Evolutionary conservation across 768 basidiomycete species (phyloP).

Genomic region (Leccinum truebloodii): DNA sequence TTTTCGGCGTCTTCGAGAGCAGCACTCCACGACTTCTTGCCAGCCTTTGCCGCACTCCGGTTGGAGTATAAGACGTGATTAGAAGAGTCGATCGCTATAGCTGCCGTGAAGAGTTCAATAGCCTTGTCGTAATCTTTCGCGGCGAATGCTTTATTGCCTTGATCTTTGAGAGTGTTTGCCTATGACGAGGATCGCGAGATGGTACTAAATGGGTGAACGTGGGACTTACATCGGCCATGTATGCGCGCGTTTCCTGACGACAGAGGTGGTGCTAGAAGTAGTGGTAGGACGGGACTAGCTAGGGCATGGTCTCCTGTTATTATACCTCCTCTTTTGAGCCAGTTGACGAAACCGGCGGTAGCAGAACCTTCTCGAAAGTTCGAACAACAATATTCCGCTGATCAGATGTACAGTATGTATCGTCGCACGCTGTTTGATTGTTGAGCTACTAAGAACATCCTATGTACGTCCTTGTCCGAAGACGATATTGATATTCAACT

Average conservation of each 20-base stretch:
- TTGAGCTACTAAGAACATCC: background rate
- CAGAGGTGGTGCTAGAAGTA: background rate
- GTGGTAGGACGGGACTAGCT: background rate
- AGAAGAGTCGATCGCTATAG: slow-evolving; percentile 75
- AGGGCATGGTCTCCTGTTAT: slow-evolving; percentile 3
- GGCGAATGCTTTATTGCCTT: slow-evolving; percentile 85
- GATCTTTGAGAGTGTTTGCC: slow-evolving; percentile 73
- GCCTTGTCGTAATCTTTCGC: slow-evolving; percentile 92
- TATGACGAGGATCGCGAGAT: slow-evolving; percentile 29
- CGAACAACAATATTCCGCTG: slow-evolving; percentile 1
- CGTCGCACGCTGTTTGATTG: background rate
- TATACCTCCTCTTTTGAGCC: slow-evolving; percentile 20
- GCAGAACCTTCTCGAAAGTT: slow-evolving; percentile 37
- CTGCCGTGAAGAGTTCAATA: slow-evolving; percentile 79
- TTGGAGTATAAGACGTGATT: slow-evolving; percentile 95
- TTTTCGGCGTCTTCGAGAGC: slow-evolving; percentile 90
- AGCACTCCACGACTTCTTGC: no score
- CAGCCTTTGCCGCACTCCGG: no score
- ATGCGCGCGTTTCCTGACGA: background rate
- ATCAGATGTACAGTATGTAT: no score
- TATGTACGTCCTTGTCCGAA: background rate
- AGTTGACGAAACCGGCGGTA: background rate
- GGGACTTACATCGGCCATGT: slow-evolving; percentile 38
- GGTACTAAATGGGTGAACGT: background rate
- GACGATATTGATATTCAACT: background rate